Evolutionary conservation across 1,284 basidiomycete species (phyloP).

Genomic region (Ganoderma multipileum): DNA sequence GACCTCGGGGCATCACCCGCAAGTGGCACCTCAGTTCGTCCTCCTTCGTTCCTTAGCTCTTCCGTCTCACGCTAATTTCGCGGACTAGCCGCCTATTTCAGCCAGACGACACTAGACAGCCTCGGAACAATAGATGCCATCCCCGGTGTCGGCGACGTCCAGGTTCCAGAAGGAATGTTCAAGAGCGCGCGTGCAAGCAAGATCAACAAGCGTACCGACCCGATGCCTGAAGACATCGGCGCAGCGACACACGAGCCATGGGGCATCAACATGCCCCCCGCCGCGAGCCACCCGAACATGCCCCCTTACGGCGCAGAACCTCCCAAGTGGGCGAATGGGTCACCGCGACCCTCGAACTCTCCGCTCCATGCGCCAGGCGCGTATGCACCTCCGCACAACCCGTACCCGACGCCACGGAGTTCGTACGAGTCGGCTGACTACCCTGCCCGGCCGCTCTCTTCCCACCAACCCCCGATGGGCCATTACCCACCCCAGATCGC

Average conservation of each 20-base stretch:
- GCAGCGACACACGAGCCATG: conserved; percentile 38
- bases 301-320: conserved; percentile 32
- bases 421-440: conserved; percentile 26
- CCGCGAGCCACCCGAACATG: conserved; percentile 15
- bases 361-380: conserved; percentile 12
- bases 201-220: conserved; percentile 56
- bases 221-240: conserved; percentile 35
- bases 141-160: conserved; percentile 64
- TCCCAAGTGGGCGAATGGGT: conserved; percentile 25
- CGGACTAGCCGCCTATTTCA: conserved; percentile 77
- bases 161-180: conserved; percentile 78
- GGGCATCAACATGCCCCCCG: conserved; percentile 32
- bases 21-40: conserved; percentile 81
- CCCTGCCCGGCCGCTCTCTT: conserved; percentile 15
- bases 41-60: conserved; percentile 6
- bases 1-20: conserved; percentile 64
- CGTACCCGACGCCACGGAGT: conserved; percentile 26
- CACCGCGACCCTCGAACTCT: conserved; percentile 23
- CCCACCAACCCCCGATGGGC: conserved; percentile 10
- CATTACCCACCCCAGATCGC: conserved; percentile 6
- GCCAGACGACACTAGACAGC: conserved; percentile 71
- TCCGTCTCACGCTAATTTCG: conserved; percentile 14
- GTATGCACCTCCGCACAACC: conserved; percentile 21
- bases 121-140: conserved; percentile 73
- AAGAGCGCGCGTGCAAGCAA: conserved; percentile 75